phyloP scores from a whole-genome alignment of 805 yeast species.

The Sugiyamaella smithiae region DNA sequence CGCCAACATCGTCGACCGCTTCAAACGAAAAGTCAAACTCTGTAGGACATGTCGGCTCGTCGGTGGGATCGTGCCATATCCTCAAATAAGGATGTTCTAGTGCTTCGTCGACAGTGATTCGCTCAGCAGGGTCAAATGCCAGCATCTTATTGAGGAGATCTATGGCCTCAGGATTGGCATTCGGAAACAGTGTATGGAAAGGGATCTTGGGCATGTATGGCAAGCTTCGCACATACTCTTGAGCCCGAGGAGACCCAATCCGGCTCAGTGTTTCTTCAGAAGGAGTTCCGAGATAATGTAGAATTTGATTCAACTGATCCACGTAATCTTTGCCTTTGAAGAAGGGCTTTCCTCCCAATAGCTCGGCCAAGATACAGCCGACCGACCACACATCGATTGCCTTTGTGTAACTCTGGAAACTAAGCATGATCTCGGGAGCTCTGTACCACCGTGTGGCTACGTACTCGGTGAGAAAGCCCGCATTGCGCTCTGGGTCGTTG shows the following conservation, averaged over 20 bases:
- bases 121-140: constrained; percentile 77
- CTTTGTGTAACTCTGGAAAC: constrained; percentile 90
- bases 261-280: constrained; percentile 46
- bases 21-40: constrained; percentile 89
- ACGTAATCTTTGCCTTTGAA: constrained; percentile 96
- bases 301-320: constrained; percentile 86
- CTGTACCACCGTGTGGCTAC: constrained; percentile 99
- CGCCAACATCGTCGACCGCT: constrained; percentile 71
- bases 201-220: constrained; percentile 81
- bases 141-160: constrained; percentile 77
- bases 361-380: constrained; percentile 94
- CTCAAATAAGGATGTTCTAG: constrained; percentile 82
- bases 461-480: constrained; percentile 94
- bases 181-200: constrained; percentile 68
- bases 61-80: constrained; percentile 90
- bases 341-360: constrained; percentile 84
- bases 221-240: constrained; percentile 81
- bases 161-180: constrained; percentile 82
- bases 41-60: constrained; percentile 72
- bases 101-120: constrained; percentile 88
- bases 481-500: constrained; percentile 63
- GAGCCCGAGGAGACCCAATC: constrained; percentile 85
- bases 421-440: constrained; percentile 96
- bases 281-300: constrained; percentile 90
- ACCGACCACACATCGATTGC: constrained; percentile 98